These are phyloP conservation scores for Fusarium virguliforme DNA, from an alignment of 2,329 filamentous ascomycete species.

Conservation along the genomic window DNA sequence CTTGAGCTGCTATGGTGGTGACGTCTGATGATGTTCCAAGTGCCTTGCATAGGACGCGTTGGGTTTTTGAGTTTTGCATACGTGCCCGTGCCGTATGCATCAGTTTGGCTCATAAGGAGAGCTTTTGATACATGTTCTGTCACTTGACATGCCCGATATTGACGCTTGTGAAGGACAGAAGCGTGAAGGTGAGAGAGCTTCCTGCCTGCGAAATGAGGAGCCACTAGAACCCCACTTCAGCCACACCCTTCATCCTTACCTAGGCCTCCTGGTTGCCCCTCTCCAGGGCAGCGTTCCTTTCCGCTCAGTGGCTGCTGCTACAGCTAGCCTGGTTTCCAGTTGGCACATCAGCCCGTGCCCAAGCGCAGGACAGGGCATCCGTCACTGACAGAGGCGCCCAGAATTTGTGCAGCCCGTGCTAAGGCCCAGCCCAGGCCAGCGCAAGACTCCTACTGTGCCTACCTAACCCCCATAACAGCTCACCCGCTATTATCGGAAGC, in stretches of 20 bases:
- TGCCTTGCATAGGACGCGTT: neutral
- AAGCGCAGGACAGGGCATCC: constrained; percentile 29
- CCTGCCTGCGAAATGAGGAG: constrained; percentile 34
- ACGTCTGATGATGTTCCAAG: constrained; percentile 24
- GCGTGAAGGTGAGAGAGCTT: constrained; percentile 17
- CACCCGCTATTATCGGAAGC: constrained; percentile 25
- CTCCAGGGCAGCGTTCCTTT: constrained; percentile 19
- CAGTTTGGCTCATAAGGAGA: neutral
- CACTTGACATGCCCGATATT: neutral
- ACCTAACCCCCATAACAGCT: constrained; percentile 17
- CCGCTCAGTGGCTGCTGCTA: constrained; percentile 12
- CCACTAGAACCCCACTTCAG: constrained; percentile 41
- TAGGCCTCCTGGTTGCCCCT: constrained; percentile 21
- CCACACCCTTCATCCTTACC: constrained; percentile 28
- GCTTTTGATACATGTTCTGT: too few species aligned
- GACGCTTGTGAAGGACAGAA: constrained; percentile 4
- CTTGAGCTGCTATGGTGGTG: constrained; percentile 26
- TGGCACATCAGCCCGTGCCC: constrained; percentile 27
- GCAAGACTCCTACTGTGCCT: neutral
- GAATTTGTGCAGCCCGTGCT: too few species aligned
- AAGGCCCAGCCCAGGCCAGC: constrained; percentile 1
- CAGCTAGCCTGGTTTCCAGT: constrained; percentile 15
- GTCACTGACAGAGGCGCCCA: constrained; percentile 23
- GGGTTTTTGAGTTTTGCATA: constrained; percentile 6
- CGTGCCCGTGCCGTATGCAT: constrained; percentile 12